phyloP scores from a whole-genome alignment of 2,329 filamentous ascomycete species.

The Acrodontium crateriforme region DNA sequence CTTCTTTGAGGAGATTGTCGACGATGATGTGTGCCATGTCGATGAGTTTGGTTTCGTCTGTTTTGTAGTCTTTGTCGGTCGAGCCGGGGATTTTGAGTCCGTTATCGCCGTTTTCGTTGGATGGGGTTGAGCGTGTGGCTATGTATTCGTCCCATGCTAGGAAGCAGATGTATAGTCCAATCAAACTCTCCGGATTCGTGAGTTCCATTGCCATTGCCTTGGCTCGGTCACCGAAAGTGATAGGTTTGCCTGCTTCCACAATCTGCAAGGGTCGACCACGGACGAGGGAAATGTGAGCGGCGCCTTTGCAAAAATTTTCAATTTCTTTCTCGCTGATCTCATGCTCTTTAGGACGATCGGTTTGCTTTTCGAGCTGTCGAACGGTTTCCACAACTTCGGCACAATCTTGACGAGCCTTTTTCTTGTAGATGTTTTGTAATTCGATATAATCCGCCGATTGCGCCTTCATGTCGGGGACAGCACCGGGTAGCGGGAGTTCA shows the following conservation, averaged over 20 bases:
- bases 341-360: constrained; percentile 27
- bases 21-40: constrained; percentile 30
- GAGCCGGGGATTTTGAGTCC: constrained; percentile 25
- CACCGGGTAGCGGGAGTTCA: constrained; percentile 69
- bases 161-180: constrained; percentile 38
- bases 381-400: constrained; percentile 58
- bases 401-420: constrained; percentile 66
- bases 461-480: constrained; percentile 95
- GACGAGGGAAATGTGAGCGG: constrained; percentile 80
- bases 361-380: constrained; percentile 38
- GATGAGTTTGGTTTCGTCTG: constrained; percentile 26
- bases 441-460: constrained; percentile 78
- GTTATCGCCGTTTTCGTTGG: constrained; percentile 21
- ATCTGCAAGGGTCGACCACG: constrained; percentile 45
- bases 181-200: constrained; percentile 30
- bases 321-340: constrained; percentile 58
- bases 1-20: constrained; percentile 30
- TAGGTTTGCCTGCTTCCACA: constrained; percentile 26
- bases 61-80: constrained; percentile 20
- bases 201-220: constrained; percentile 33
- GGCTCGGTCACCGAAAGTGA: constrained; percentile 26
- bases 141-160: constrained; percentile 35
- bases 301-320: constrained; percentile 89
- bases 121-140: constrained; percentile 23
- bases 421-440: constrained; percentile 86